Conservation (phyloP, 2,329 filamentous ascomycete species). For the Phyllachora maydis region DNA sequence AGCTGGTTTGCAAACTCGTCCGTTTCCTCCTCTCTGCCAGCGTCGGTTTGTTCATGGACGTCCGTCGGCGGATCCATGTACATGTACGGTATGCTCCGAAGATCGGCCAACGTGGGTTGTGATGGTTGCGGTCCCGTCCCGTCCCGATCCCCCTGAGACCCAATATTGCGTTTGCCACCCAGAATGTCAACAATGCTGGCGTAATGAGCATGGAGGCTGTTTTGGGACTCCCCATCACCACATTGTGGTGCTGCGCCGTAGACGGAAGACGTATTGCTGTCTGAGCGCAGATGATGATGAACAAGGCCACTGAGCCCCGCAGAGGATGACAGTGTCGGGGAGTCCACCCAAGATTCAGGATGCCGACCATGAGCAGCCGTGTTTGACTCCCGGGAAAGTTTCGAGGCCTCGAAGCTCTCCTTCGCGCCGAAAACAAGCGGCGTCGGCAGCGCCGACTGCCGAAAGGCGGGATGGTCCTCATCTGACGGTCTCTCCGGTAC, state of each 20-base stretch:
- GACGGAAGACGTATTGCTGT: conserved; percentile 66
- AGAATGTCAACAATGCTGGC: conserved; percentile 11
- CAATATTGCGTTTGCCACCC: conserved; percentile 18
- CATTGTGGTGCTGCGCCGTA: no score
- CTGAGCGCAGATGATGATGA: conserved; percentile 61
- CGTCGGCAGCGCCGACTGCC: conserved; percentile 20
- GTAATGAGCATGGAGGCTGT: no score
- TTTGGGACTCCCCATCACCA: no score
- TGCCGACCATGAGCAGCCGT: no score
- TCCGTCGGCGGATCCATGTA: no score
- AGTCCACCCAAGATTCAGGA: no score
- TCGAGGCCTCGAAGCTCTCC: no score
- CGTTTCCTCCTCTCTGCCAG: conserved; percentile 25
- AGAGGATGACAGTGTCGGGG: background rate
- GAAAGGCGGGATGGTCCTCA: conserved; percentile 31
- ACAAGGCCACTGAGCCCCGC: conserved; percentile 63
- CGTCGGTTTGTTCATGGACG: no score
- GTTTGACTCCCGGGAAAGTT: no score
- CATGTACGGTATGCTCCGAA: no score
- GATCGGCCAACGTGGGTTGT: no score
- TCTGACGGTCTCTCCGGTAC: conserved; percentile 29
- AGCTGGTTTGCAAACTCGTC: conserved; percentile 58
- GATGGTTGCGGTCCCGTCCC: conserved; percentile 7
- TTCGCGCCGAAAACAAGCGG: conserved; percentile 17
- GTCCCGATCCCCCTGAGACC: conserved; percentile 16